Base-by-base conservation (phyloP, 164 flowering plant genomes). In the Euptelea pleiosperma region DNA sequence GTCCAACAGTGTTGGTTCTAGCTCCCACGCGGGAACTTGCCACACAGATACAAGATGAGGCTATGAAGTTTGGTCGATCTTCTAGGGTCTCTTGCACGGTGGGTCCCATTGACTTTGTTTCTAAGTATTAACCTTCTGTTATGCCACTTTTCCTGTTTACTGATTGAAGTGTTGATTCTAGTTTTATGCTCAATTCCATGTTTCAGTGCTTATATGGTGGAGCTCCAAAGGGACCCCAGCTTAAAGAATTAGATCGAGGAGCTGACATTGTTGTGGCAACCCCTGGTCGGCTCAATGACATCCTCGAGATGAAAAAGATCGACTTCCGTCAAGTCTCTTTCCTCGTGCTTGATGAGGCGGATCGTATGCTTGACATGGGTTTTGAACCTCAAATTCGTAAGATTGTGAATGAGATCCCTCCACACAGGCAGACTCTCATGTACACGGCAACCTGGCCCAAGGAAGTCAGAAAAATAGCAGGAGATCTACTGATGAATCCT, bases 381-480 rank as follows among this genome's bases (percentile, higher is more conserved):
- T 91, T 91, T 78, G 98, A 91, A 71, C 96, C 98, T 64, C 96
- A 91, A 68, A 91, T 91, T 14, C 90, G 91, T 25, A 91, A 83
- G 65, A 91, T 91, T 68, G 95, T 91, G 61, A 85, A 87, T 64
- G 96, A 85, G 74, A 83, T 91, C 21, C 98, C 98, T 28, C 83
- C 87, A 29, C 86, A 75, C 45, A 69, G 96, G 63, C 98, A 91
- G 66, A 91, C 98, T 24, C 87, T 91, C 19, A 91, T 91, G 98
- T 91, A 81, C 69, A 91, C 98, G 4, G 98, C 98, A 30, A 91
- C 96, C 16, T 91, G 98, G 96, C 98, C 96, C 8, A 91, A 89
- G 66, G 98, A 87, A 73, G 96, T 91, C 19, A 75, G 86, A 33
- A 91, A 86, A 76, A 91, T 91, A 64, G 98, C 96, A 3, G 59